Evolutionary conservation across 768 basidiomycete genomes (phyloP).

Genomic region (Cystofilobasidium capitatum): DNA sequence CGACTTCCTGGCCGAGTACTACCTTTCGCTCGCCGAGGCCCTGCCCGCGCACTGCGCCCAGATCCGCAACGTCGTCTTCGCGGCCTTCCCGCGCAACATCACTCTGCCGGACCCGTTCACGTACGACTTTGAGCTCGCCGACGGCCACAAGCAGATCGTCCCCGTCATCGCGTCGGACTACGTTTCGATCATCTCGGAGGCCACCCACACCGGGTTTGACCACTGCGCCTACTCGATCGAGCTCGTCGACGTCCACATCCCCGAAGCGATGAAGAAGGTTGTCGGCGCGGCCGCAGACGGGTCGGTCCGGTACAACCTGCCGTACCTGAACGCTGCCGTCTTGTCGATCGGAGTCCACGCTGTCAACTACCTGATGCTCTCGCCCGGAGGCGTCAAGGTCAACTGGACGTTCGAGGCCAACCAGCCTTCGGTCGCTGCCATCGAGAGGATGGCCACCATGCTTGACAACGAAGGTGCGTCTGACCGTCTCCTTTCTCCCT

Average conservation of each 20-base stretch:
- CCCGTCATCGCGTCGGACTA: conserved; percentile 89
- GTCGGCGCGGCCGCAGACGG: conserved; percentile 42
- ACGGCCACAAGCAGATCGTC: conserved; percentile 84
- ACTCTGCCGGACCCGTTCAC: conserved; percentile 66
- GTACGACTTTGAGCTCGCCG: conserved; percentile 43
- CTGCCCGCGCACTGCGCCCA: conserved; percentile 90
- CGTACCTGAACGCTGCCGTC: conserved; percentile 84
- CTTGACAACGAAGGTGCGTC: conserved; percentile 80
- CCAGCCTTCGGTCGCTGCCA: conserved; percentile 61
- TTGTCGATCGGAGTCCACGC: conserved; percentile 94
- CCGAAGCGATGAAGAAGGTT: conserved; percentile 32
- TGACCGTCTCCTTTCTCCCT: neutral
- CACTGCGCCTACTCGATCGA: conserved; percentile 51
- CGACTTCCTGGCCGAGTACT: conserved; percentile 92
- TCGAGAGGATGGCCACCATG: conserved; percentile 71
- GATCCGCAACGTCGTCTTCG: conserved; percentile 88
- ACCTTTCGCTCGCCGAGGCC: conserved; percentile 87
- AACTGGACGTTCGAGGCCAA: conserved; percentile 12
- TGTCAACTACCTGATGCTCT: conserved; percentile 3
- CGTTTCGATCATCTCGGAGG: conserved; percentile 63
- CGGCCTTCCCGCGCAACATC: conserved; percentile 78
- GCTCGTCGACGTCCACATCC: neutral
- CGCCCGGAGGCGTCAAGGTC: conserved; percentile 3
- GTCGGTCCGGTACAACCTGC: conserved; percentile 62
- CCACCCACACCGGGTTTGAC: conserved; percentile 70